Base-by-base conservation (phyloP, 768 basidiomycete species). In the Sporobolomyces roseus region DNA sequence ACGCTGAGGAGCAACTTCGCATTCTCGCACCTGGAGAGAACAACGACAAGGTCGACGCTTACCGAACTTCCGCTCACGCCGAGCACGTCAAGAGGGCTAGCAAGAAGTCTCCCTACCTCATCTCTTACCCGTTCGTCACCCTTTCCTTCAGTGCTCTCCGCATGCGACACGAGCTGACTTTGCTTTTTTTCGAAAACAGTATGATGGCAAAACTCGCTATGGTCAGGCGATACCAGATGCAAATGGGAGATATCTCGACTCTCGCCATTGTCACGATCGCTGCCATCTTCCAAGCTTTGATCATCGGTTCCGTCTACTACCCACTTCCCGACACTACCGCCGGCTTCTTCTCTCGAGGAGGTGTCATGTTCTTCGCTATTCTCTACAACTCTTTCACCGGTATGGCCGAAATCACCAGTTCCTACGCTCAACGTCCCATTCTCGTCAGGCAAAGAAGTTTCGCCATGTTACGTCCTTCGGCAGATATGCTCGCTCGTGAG, bases 281-380 rank as follows among this genome's bases (percentile, higher is more conserved):
- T 74, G 78, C 75, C 75, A 78, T 72, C 74, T 79, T 65, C 79
- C 83, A 84, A 69, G 81, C 82, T 45, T 74, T 82, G 54, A 81
- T 84, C 61, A 59, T 87, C 58, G 88, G 88, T 32, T 85, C 84
- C 0, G 83, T 88, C 33, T 91, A 88, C 81, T 80, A 85, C 65
- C 80, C 82, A 13, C 78, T 85, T 38, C 80, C 83, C 0, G 79
- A 84, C 21, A 79, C 80, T 13, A 88, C 88, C 0, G 77, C 80
- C 19, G 85, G 84, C 16, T 87, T 84, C 75, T 90, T 88, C 81
- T 85, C 87, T n/a, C 84, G 89, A 25, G 88, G 88, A 46, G 86
- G 89, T 79, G 81, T 87, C 29, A 80, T 91, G 25, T 90, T 88
- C 83, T 89, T 90, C 83, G 87, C 66, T 13, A 65, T 64, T 53